Conservation (phyloP, 768 basidiomycete genomes). For the Trametes cingulata region DNA sequence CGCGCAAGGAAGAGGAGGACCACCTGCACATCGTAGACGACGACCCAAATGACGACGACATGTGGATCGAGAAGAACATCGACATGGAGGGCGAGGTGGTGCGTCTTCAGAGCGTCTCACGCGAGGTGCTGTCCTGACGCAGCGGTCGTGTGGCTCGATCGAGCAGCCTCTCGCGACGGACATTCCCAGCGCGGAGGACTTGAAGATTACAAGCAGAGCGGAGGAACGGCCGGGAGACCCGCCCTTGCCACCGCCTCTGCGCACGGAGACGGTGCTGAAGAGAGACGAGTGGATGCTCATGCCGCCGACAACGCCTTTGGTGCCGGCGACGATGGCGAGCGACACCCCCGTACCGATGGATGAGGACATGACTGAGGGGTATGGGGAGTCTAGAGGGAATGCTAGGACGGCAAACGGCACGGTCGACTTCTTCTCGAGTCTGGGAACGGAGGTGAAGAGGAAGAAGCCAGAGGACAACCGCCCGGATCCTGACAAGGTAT, state of each 20-base stretch:
- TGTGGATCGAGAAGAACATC: conserved; percentile 90
- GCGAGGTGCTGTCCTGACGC: not conserved
- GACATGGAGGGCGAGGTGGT: conserved; percentile 77
- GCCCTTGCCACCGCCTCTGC: conserved; percentile 44
- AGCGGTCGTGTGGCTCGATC: not conserved
- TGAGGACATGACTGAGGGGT: conserved; percentile 65
- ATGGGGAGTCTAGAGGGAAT: conserved; percentile 50
- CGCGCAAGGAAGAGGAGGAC: conserved; percentile 37
- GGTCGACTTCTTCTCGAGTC: conserved; percentile 86
- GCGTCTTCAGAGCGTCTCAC: conserved; percentile 32
- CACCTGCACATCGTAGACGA: conserved; percentile 64
- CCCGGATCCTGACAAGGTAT: conserved; percentile 73
- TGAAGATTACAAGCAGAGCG: conserved; percentile 67
- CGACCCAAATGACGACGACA: conserved; percentile 68
- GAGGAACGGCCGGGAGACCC: conserved; percentile 45
- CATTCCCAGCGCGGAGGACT: conserved; percentile 74
- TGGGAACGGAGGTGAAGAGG: conserved; percentile 77
- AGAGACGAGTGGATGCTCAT: conserved; percentile 92
- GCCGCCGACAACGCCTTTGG: conserved; percentile 36
- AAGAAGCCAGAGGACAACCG: conserved; percentile 59
- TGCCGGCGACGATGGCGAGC: conserved; percentile 26
- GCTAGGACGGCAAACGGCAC: conserved; percentile 54
- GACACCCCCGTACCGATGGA: conserved; percentile 35
- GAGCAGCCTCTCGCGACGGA: conserved; percentile 62
- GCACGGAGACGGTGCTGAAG: conserved; percentile 52